Conservation (phyloP, 2,329 filamentous ascomycete species). For the Penicillium rolfsii region DNA sequence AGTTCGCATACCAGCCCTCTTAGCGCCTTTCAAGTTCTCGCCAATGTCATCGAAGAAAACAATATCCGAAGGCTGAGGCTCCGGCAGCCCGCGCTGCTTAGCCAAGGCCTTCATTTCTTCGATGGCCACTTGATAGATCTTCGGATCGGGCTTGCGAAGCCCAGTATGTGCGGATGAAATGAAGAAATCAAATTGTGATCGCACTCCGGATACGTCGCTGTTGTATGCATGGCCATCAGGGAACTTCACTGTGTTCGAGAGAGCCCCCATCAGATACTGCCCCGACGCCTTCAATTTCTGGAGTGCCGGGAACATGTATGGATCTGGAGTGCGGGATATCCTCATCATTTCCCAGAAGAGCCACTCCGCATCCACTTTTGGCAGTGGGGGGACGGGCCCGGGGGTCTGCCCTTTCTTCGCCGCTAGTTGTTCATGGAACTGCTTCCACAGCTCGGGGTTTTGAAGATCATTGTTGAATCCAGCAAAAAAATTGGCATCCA, state of each 20-base stretch:
- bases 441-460: constrained; percentile 67
- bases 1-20: constrained; percentile 73
- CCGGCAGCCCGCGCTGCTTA: constrained; percentile 57
- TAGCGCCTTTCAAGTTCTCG: constrained; percentile 83
- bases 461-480: constrained; percentile 77
- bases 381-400: constrained; percentile 62
- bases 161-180: constrained; percentile 85
- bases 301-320: constrained; percentile 85
- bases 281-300: constrained; percentile 66
- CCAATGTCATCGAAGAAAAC: constrained; percentile 95
- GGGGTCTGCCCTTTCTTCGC: constrained; percentile 31
- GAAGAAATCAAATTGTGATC: constrained; percentile 79
- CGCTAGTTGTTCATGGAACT: constrained; percentile 53
- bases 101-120: constrained; percentile 67
- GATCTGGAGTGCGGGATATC: constrained; percentile 70
- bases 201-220: constrained; percentile 62
- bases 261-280: constrained; percentile 73
- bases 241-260: constrained; percentile 90
- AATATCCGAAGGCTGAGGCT: constrained; percentile 67
- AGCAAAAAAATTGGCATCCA: constrained; percentile 75
- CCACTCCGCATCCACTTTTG: constrained; percentile 73
- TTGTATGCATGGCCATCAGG: constrained; percentile 73
- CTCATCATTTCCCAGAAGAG: constrained; percentile 94
- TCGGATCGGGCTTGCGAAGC: constrained; percentile 81
- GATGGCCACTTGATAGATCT: constrained; percentile 77